phyloP scores from a whole-genome alignment of 2,329 filamentous ascomycete species.

The Ceratocystis diversiconidia region DNA sequence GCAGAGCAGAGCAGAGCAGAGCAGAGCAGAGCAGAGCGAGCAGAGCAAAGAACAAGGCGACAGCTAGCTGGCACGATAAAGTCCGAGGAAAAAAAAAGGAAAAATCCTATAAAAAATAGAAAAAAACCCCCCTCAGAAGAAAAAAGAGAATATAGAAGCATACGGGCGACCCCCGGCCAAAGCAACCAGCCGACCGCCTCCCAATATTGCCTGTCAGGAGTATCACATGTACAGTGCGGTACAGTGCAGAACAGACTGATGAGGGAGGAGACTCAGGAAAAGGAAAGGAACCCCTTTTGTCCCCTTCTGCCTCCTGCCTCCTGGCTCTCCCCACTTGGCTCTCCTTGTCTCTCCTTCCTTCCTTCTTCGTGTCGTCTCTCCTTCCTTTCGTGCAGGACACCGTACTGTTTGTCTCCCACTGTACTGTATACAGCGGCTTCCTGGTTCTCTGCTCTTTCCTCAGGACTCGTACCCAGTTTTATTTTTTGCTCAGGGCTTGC shows the following conservation, averaged over 20 bases:
- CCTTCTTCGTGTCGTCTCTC: background rate
- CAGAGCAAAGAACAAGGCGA: background rate
- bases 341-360: background rate
- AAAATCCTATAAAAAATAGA: background rate
- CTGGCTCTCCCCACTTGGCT: too few relatives aligned
- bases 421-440: background rate
- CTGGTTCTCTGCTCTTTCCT: too few relatives aligned
- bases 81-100: background rate
- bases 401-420: background rate
- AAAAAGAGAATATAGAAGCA: background rate
- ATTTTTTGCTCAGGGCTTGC: too few relatives aligned
- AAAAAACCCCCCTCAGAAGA: background rate
- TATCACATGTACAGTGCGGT: background rate
- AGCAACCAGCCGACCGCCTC: background rate
- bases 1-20: background rate
- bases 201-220: background rate
- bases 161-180: background rate
- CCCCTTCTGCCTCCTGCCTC: background rate
- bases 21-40: background rate
- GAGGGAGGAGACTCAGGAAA: background rate
- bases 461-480: too few relatives aligned
- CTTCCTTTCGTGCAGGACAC: too few relatives aligned
- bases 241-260: background rate
- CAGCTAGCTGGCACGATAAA: background rate
- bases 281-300: slow-evolving; percentile 12